These are phyloP conservation scores for Cetraspora pellucida DNA, from an alignment of 192 early-diverging fungal species.

Conservation along the genomic window DNA sequence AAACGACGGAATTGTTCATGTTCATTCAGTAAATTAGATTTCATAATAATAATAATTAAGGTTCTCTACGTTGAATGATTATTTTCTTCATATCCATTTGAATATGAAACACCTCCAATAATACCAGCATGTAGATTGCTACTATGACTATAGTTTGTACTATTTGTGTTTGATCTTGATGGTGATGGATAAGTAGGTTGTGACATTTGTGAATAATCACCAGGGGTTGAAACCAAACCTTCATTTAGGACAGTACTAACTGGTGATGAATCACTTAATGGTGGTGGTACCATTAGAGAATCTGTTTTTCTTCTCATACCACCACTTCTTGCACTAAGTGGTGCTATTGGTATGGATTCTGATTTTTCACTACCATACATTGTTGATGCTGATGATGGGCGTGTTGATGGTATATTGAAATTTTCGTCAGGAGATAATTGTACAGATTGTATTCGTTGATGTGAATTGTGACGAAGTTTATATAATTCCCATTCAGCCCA, in stretches of 20 bases:
- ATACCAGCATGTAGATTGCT: not conserved
- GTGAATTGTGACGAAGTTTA: slow-evolving; percentile 4
- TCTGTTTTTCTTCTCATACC: not conserved
- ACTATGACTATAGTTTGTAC: not conserved
- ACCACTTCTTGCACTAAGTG: not conserved
- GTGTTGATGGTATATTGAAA: not conserved
- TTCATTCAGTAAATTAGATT: too few relatives aligned
- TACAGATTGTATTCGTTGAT: not conserved
- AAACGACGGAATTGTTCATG: too few relatives aligned
- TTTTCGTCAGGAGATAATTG: not conserved
- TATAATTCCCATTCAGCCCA: slow-evolving; percentile 79
- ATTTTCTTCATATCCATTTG: too few relatives aligned
- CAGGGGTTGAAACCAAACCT: not conserved
- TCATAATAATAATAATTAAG: too few relatives aligned
- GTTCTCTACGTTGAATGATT: too few relatives aligned
- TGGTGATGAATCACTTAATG: not conserved
- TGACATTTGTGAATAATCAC: slow-evolving; percentile 1
- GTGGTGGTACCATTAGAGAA: slow-evolving; percentile 20
- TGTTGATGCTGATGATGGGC: not conserved
- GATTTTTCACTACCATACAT: not conserved
- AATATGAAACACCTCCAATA: too few relatives aligned
- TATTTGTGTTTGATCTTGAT: not conserved
- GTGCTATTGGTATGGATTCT: not conserved
- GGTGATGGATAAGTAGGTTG: not conserved
- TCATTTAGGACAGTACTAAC: not conserved